Evolutionary conservation across 306 rosid species (phyloP).

Genomic region (Aeschynomene evenia): DNA sequence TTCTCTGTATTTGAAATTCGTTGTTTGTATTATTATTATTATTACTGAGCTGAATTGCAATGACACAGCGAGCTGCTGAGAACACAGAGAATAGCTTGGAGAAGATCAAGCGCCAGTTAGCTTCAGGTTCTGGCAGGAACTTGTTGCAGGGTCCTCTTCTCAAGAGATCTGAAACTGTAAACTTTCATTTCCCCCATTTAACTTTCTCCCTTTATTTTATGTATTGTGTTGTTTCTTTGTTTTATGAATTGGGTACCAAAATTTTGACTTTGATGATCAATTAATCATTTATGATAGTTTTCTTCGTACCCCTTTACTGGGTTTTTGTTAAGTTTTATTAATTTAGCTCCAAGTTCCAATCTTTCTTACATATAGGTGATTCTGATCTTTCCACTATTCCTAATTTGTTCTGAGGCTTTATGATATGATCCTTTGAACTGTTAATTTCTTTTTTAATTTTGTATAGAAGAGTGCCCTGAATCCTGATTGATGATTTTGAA

Average conservation of each 20-base stretch:
- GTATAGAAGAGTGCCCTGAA: background rate
- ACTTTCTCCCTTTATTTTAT: background rate
- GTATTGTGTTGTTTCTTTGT: background rate
- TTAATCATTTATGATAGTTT: background rate
- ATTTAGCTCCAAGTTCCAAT: slow-evolving; percentile 1
- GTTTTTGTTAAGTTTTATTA: background rate
- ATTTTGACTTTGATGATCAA: background rate
- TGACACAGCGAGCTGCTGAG: slow-evolving; percentile 58
- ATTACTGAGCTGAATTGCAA: slow-evolving; percentile 19
- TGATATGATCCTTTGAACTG: background rate
- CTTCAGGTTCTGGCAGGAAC: slow-evolving; percentile 87
- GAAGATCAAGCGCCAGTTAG: slow-evolving; percentile 94
- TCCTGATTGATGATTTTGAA: background rate
- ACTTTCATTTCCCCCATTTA: slow-evolving; percentile 15
- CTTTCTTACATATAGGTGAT: background rate
- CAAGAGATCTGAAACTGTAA: slow-evolving; percentile 97
- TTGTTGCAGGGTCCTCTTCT: slow-evolving; percentile 97
- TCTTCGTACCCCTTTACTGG: background rate
- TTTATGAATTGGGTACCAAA: slow-evolving; percentile 7
- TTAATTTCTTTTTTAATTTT: background rate
- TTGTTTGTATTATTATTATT: background rate
- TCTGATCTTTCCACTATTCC: background rate
- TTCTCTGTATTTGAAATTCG: background rate
- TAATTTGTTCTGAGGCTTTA: slow-evolving; percentile 16
- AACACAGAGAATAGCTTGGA: slow-evolving; percentile 86